Percentiles rank a stretch among this genome's conserved stretches.
phyloP scores from a whole-genome alignment of 1,284 basidiomycete genomes.

The Lentinula novae-zelandiae region DNA sequence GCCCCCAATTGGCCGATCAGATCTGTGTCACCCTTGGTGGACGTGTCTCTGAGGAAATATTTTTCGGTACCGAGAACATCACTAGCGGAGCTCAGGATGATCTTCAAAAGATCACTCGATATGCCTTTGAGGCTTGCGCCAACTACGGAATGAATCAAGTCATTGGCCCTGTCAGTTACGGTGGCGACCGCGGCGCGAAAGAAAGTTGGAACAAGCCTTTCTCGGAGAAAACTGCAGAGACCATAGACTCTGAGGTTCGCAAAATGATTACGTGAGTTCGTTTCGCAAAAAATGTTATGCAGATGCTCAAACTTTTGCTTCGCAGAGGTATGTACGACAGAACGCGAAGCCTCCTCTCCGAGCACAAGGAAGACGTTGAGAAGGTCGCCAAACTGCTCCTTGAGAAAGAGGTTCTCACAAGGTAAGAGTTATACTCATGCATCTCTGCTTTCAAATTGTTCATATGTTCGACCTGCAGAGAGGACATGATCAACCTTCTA shows the following conservation, averaged over 20 bases:
- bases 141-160: constrained; percentile 96
- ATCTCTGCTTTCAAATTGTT: background rate
- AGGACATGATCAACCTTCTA: constrained; percentile 85
- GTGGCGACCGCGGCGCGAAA: constrained; percentile 76
- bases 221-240: constrained; percentile 95
- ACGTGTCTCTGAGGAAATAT: constrained; percentile 97
- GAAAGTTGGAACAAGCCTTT: constrained; percentile 97
- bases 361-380: constrained; percentile 87
- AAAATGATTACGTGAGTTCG: constrained; percentile 84
- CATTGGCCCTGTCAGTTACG: constrained; percentile 96
- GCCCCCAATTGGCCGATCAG: constrained; percentile 90
- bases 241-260: constrained; percentile 88
- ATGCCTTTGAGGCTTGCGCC: constrained; percentile 95
- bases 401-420: constrained; percentile 93
- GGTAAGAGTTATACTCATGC: constrained; percentile 42
- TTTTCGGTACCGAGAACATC: constrained; percentile 91
- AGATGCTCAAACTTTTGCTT: background rate
- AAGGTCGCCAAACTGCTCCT: constrained; percentile 90
- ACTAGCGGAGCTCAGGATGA: constrained; percentile 99
- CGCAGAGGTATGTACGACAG: constrained; percentile 76
- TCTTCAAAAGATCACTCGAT: constrained; percentile 95
- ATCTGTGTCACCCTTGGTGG: constrained; percentile 99
- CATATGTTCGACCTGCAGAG: constrained; percentile 25
- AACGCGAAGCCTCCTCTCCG: constrained; percentile 79
- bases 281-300: constrained; percentile 3